Evolutionary conservation across 2,329 filamentous ascomycete species (phyloP), one percentile per base, ranked within the genome.

Genomic region (Trichoderma arundinaceum): DNA sequence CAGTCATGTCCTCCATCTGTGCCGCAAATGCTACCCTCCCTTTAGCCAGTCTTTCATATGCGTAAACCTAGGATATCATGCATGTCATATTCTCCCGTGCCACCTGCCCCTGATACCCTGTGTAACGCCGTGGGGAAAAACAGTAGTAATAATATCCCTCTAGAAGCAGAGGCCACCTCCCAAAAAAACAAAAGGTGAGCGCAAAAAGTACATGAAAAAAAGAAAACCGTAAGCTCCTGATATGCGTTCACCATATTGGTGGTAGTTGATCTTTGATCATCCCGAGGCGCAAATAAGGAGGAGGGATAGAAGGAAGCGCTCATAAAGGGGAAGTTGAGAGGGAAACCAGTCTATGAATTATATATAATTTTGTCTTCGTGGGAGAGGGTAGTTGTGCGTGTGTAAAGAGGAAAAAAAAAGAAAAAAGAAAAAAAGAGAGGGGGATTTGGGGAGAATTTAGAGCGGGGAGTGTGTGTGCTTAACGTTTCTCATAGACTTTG

Each of bases 51-150:
- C 59, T 66, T 66, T 53, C 49, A 44, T 64, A 54, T 66, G 62
- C 49, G 64, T 57, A 64, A 64, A 43, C 56, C 19, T 64, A 33
- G 65, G 65, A 66, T 66, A 66, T 64, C 65, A 64, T 66, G 43
- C 38, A 63, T 44, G 49, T 54, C 64, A 28, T 66, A 61, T 63
- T 66, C 28, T 43, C 49, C 49, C 48, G 10, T 63, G 41, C 43
- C 58, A 33, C 46, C 39, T 19, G 52, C 19, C 52, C 61, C 43
- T 57, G 52, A 63, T 46, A 62, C 59, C 61, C n/a, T 39, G 22
- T 32, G 19, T 65, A 67, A 67, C 66, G 66, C 66, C 66, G 28
- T 54, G 13, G 46, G 59, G 38, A 41, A 19, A 33, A 46, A 3
- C 39, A 48, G 8, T 22, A 35, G 38, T 4, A 12, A n/a, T 10